phyloP scores from a whole-genome alignment of 495 filamentous ascomycete genomes.

The Recurvomyces mirabilis region DNA sequence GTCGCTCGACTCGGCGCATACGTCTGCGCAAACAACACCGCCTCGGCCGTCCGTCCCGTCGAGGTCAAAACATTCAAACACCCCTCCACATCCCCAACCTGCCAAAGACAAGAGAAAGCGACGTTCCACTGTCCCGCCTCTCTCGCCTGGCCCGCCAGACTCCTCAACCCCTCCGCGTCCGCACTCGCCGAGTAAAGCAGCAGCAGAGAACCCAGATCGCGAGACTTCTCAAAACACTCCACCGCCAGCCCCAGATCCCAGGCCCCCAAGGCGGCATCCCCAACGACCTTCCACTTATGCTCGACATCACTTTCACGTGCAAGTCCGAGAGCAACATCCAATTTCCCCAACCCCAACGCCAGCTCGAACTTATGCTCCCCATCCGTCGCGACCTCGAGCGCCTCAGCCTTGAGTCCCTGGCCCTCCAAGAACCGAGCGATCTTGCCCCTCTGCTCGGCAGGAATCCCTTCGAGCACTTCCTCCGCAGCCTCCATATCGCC shows the following conservation, averaged over 20 bases:
- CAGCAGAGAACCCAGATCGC: conserved; percentile 79
- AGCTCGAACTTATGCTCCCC: conserved; percentile 95
- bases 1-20: conserved; percentile 75
- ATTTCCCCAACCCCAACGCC: conserved; percentile 68
- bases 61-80: conserved; percentile 70
- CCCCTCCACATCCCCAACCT: conserved; percentile 66
- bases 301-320: conserved; percentile 73
- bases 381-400: conserved; percentile 91
- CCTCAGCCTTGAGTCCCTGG: conserved; percentile 90
- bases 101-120: conserved; percentile 82
- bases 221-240: conserved; percentile 83
- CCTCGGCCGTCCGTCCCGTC: conserved; percentile 70
- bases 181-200: conserved; percentile 75
- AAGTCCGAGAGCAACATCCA: conserved; percentile 75
- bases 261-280: conserved; percentile 72
- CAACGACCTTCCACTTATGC: conserved; percentile 95
- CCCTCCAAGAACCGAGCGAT: conserved; percentile 97
- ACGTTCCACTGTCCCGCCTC: conserved; percentile 75
- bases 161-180: conserved; percentile 58
- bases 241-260: conserved; percentile 85
- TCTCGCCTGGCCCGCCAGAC: conserved; percentile 62
- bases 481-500: conserved; percentile 89
- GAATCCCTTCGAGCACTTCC: conserved; percentile 71
- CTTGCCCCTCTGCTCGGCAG: conserved; percentile 87
- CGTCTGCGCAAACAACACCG: conserved; percentile 83